Percentiles rank a stretch among this genome's conserved stretches.
phyloP scores from a whole-genome alignment of 345 rosid species.

The Excoecaria agallocha region DNA sequence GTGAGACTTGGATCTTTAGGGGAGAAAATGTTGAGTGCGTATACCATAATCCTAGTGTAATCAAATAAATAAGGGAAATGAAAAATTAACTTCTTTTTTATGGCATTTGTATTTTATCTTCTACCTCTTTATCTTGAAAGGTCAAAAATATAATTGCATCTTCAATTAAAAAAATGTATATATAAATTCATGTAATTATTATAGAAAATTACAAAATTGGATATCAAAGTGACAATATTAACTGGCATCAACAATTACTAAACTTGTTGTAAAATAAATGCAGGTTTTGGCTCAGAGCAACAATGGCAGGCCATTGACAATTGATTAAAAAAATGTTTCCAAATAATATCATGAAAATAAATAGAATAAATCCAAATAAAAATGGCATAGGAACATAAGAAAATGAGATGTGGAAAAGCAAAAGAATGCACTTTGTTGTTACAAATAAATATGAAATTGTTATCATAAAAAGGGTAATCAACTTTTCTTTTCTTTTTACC shows the following conservation, averaged over 20 bases:
- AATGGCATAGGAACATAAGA: neutral
- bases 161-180: neutral
- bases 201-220: too few species aligned
- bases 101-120: neutral
- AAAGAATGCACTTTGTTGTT: constrained; percentile 20
- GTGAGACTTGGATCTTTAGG: constrained; percentile 27
- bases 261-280: constrained; percentile 5
- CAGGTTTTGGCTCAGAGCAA: neutral
- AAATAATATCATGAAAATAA: neutral
- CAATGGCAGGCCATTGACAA: constrained; percentile 5
- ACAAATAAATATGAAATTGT: constrained; percentile 27
- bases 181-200: neutral
- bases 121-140: neutral
- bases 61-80: constrained; percentile 47
- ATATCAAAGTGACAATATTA: neutral
- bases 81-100: constrained; percentile 14
- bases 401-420: constrained; percentile 12
- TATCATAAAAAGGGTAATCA: constrained; percentile 18
- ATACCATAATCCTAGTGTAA: constrained; percentile 40
- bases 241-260: neutral
- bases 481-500: constrained; percentile 23
- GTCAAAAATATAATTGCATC: neutral
- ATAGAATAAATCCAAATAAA: constrained; percentile 17
- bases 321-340: neutral
- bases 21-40: constrained; percentile 27